Percentiles rank a stretch among this genome's conserved stretches.
Evolutionary conservation across 1,284 basidiomycete species (phyloP).

Genomic region (Moniliophthora roreri): DNA sequence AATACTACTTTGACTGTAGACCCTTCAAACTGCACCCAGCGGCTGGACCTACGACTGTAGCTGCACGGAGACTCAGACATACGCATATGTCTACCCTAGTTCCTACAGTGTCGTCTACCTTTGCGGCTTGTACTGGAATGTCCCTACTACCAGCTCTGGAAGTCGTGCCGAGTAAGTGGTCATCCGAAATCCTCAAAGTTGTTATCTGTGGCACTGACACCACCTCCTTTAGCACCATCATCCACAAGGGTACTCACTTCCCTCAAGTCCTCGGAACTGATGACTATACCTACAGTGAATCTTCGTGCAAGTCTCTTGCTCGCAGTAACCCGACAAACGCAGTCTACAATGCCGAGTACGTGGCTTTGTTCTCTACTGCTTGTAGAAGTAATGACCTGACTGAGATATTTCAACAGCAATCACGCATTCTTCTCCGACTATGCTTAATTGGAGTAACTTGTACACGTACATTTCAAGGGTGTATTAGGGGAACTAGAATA

Average conservation of each 20-base stretch:
- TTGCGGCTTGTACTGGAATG: conserved; percentile 1
- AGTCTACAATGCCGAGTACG: conserved; percentile 15
- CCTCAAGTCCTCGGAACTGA: conserved; percentile 13
- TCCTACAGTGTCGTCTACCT: background rate
- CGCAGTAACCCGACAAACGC: conserved; percentile 6
- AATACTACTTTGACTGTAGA: no score
- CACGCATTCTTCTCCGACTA: conserved; percentile 16
- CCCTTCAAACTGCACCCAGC: background rate
- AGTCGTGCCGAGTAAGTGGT: background rate
- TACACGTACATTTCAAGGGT: no score
- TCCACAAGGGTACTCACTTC: conserved; percentile 5
- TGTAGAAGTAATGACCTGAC: background rate
- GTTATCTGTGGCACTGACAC: background rate
- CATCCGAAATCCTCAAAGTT: no score
- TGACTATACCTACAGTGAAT: conserved; percentile 11
- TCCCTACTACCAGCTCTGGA: background rate
- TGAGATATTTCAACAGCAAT: conserved; percentile 6
- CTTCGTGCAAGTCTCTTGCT: conserved; percentile 7
- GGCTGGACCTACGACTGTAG: conserved; percentile 12
- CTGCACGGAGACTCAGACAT: conserved; percentile 7
- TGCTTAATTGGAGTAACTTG: background rate
- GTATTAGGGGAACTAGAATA: no score
- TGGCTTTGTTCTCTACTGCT: background rate
- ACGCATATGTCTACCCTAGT: conserved; percentile 7
- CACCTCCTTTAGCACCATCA: background rate